A percentile compares a stretch with the other conserved stretches of the same genome.
Evolutionary conservation across 805 yeast species (phyloP).

Genomic region (Starmerella sirachaensis): DNA sequence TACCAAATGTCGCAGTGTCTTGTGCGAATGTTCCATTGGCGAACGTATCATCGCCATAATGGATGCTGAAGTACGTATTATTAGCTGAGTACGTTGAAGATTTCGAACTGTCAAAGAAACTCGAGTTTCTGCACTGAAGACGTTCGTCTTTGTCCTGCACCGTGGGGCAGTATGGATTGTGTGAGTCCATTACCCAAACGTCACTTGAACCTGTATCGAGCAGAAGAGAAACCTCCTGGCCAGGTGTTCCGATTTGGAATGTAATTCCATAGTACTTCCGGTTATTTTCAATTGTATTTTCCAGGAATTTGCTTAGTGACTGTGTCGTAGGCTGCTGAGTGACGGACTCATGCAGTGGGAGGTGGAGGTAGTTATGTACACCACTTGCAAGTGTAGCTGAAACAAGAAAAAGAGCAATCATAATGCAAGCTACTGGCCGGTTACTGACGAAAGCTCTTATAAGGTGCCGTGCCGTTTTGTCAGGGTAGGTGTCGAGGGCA

Average conservation of each 20-base stretch:
- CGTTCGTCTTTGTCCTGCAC: too few relatives aligned
- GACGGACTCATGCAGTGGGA: too few relatives aligned
- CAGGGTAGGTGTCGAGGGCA: too few relatives aligned
- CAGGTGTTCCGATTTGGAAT: constrained; percentile 43
- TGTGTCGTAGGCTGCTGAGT: too few relatives aligned
- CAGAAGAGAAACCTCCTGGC: constrained; percentile 41
- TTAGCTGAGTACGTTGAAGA: neutral
- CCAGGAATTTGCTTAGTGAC: too few relatives aligned
- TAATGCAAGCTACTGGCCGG: too few relatives aligned
- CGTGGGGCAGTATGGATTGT: constrained; percentile 39
- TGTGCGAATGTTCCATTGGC: constrained; percentile 30
- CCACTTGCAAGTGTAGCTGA: too few relatives aligned
- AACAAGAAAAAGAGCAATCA: too few relatives aligned
- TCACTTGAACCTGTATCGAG: constrained; percentile 73
- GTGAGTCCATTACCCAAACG: constrained; percentile 45
- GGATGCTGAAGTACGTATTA: neutral
- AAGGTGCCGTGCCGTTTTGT: too few relatives aligned
- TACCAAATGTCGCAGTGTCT: constrained; percentile 46
- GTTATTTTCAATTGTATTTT: too few relatives aligned
- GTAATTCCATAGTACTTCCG: constrained; percentile 1
- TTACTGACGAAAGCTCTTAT: too few relatives aligned
- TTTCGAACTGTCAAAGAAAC: neutral
- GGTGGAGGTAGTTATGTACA: too few relatives aligned
- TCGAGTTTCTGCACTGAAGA: constrained; percentile 6
- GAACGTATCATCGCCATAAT: neutral